Evolutionary conservation across 331 rosid species (phyloP).

Genomic region (Malus hybrid): DNA sequence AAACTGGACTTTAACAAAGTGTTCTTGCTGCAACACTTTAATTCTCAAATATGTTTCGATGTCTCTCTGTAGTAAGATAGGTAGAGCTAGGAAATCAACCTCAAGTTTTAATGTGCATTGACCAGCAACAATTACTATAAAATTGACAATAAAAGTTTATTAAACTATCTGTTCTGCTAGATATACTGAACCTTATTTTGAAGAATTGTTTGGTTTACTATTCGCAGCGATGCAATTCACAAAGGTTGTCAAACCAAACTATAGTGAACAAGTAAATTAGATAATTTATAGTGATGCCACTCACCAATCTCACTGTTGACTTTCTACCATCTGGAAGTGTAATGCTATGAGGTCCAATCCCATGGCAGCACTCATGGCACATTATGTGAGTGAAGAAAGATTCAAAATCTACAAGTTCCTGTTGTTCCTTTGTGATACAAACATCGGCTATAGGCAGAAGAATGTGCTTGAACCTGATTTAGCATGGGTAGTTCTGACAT

Average conservation of each 20-base stretch:
- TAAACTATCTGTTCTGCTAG: not conserved
- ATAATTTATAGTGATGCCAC: conserved; percentile 24
- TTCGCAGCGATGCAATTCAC: not conserved
- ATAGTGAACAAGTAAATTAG: not conserved
- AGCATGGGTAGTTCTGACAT: conserved; percentile 21
- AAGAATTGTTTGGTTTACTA: not conserved
- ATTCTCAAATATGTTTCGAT: not conserved
- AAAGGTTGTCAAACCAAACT: not conserved
- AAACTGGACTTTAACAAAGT: not conserved
- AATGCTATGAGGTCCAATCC: conserved; percentile 94
- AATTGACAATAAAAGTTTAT: not conserved
- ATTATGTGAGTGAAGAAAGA: conserved; percentile 91
- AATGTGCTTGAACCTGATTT: conserved; percentile 73
- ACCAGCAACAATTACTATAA: not conserved
- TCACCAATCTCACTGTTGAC: conserved; percentile 93
- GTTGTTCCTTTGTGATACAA: conserved; percentile 64
- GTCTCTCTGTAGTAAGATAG: not conserved
- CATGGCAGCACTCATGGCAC: conserved; percentile 99
- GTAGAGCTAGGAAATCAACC: not conserved
- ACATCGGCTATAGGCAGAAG: conserved; percentile 77
- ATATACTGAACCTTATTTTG: not conserved
- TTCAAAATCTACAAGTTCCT: conserved; percentile 73
- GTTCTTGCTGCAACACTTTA: not conserved
- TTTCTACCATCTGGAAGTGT: conserved; percentile 77
- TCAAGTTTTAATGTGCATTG: not conserved